phyloP scores from a whole-genome alignment of 495 filamentous ascomycete genomes.

The Hypomontagnella submonticulosa region DNA sequence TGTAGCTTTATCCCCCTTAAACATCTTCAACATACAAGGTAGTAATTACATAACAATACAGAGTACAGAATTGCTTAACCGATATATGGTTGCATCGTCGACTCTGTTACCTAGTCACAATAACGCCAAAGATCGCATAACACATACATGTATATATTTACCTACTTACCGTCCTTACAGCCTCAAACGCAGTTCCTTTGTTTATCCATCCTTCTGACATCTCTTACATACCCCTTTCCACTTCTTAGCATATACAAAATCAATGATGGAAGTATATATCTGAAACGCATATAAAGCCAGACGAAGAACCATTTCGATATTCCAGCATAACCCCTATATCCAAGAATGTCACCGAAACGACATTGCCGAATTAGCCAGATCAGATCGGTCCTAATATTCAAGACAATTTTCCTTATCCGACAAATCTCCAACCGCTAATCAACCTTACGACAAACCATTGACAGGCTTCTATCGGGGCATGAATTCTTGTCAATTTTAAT shows the following conservation, averaged over 20 bases:
- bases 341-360: slow-evolving; percentile 11
- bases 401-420: slow-evolving; percentile 1
- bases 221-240: not conserved
- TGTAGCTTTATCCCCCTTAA: not conserved
- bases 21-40: not conserved
- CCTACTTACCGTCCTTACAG: not conserved
- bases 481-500: slow-evolving; percentile 4
- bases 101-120: not conserved
- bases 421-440: slow-evolving; percentile 1
- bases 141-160: not conserved
- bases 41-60: no score
- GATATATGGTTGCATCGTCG: not conserved
- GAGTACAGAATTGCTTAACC: no score
- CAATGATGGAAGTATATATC: not conserved
- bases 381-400: slow-evolving; percentile 18
- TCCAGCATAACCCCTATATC: slow-evolving; percentile 1
- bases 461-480: not conserved
- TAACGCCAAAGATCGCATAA: not conserved
- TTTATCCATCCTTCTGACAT: not conserved
- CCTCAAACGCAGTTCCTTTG: not conserved
- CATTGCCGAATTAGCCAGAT: slow-evolving; percentile 6
- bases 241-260: not conserved
- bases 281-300: slow-evolving; percentile 13
- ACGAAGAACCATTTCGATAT: slow-evolving; percentile 10
- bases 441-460: slow-evolving; percentile 7